Percentiles rank a stretch among this genome's conserved stretches.
These are phyloP conservation scores for Moesziomyces sp. DNA, from an alignment of 1,284 basidiomycete species.

Conservation along the genomic window DNA sequence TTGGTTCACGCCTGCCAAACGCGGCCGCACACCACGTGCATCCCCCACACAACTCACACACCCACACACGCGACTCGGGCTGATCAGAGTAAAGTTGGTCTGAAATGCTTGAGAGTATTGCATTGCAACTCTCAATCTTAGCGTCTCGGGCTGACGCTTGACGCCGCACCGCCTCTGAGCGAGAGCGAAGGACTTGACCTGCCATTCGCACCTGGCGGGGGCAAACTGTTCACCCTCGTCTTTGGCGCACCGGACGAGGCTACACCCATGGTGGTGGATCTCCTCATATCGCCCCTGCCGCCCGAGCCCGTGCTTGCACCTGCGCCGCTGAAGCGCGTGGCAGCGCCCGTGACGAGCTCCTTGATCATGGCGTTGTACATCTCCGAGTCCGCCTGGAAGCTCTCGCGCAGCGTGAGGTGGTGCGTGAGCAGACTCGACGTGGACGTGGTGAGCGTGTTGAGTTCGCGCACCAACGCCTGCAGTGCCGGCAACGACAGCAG, in stretches of 20 bases:
- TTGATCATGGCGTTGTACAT: conserved; percentile 66
- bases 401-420: conserved; percentile 60
- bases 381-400: conserved; percentile 60
- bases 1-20: too few relatives aligned
- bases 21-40: too few relatives aligned
- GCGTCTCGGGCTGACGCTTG: conserved; percentile 7
- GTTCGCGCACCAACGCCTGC: conserved; percentile 51
- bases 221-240: conserved; percentile 24
- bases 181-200: conserved; percentile 24
- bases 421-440: conserved; percentile 61
- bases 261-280: conserved; percentile 32
- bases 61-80: not conserved
- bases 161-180: too few relatives aligned
- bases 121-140: not conserved
- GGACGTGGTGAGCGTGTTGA: conserved; percentile 51
- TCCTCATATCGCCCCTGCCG: conserved; percentile 19
- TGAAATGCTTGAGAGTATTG: too few relatives aligned
- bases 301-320: conserved; percentile 16
- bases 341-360: conserved; percentile 63
- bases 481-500: conserved; percentile 60
- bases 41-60: too few relatives aligned
- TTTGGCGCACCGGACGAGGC: conserved; percentile 17
- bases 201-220: conserved; percentile 18
- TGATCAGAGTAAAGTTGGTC: too few relatives aligned
- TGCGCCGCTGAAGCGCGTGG: conserved; percentile 40